Conservation (phyloP, 2,329 filamentous ascomycete genomes). For the Aspergillus sp. region DNA sequence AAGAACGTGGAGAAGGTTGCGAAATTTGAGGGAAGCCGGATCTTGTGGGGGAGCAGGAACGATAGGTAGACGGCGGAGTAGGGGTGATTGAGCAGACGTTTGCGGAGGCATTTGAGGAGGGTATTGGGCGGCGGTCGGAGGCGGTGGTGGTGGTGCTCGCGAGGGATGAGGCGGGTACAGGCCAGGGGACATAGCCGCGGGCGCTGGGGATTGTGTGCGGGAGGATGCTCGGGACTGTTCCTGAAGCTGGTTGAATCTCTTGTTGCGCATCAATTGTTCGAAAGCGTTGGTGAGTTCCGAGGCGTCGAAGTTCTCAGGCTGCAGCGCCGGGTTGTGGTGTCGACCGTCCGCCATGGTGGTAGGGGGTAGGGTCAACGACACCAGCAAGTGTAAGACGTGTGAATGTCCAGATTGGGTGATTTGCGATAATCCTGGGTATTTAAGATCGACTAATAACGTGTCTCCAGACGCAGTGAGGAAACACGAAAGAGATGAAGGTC, state of each 20-base stretch:
- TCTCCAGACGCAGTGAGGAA: background rate
- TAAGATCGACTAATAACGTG: background rate
- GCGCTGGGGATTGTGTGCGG: conserved; percentile 59
- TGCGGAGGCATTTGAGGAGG: conserved; percentile 24
- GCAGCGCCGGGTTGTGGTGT: conserved; percentile 35
- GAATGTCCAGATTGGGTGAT: conserved; percentile 30
- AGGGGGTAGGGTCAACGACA: conserved; percentile 26
- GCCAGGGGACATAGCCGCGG: conserved; percentile 23
- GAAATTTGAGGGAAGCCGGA: conserved; percentile 70
- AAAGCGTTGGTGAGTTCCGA: conserved; percentile 79
- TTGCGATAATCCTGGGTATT: background rate
- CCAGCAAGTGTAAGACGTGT: conserved; percentile 23
- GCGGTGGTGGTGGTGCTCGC: conserved; percentile 40
- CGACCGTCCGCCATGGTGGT: conserved; percentile 43
- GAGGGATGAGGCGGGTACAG: conserved; percentile 34
- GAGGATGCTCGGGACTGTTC: conserved; percentile 61
- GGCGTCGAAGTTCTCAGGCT: conserved; percentile 64
- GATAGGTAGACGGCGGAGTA: conserved; percentile 63
- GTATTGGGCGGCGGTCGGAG: conserved; percentile 29
- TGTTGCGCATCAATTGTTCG: conserved; percentile 81
- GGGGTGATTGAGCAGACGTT: conserved; percentile 36
- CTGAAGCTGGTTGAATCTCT: conserved; percentile 81
- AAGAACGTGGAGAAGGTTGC: conserved; percentile 79
- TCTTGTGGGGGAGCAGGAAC: conserved; percentile 77
- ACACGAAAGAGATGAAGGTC: conserved; percentile 6